Evolutionary conservation across 345 rosid species (phyloP), one percentile per base, ranked within the genome.

Genomic region (Acer saccharum): DNA sequence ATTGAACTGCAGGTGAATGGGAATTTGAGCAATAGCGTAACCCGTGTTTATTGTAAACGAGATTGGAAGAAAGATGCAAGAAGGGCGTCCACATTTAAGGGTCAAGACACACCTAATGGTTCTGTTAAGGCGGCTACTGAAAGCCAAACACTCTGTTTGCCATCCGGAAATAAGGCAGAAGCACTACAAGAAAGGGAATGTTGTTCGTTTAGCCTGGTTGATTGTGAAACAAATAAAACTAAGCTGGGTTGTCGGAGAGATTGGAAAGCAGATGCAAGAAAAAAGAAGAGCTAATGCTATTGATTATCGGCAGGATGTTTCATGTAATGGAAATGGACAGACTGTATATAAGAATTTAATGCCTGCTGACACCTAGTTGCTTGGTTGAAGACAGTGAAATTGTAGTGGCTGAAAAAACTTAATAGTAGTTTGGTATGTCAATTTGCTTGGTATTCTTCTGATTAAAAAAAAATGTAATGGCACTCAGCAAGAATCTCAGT

Each of bases 41-140:
- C 60, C 50, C 86, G 83, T 73, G 86, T 87, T 72, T 81, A 82
- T 70, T 88, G 89, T 77, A 79, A 82, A 78, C 81, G 97, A 73
- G 84, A 89, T 76, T 92, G 97, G 97, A 92, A 92, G 78, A 89
- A 82, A 58, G 93, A 92, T 77, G 97, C 94, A n/a, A 85, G 97
- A 78, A 82, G 80, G 75, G 93, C 87, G 74, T 86, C 82, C 71
- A 71, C 21, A 10, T 57, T 65, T 69, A 85, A 74, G 75, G 58
- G 62, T 77, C 73, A 66, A 39, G 80, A 77, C 39, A 61, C 77
- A 52, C 77, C 20, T 54, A 76, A 35, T 60, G 74, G 77, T 74
- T 74, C 76, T 76, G 43, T 71, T 7, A 74, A 63, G 29, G 39
- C 85, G 75, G 57, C 62, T n/a, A 43, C 23, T 64, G 81, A 74